Percentiles rank a stretch among this genome's conserved stretches.
Conservation (phyloP, 208 protist species). For the Leptomonas pyrrhocoris region DNA sequence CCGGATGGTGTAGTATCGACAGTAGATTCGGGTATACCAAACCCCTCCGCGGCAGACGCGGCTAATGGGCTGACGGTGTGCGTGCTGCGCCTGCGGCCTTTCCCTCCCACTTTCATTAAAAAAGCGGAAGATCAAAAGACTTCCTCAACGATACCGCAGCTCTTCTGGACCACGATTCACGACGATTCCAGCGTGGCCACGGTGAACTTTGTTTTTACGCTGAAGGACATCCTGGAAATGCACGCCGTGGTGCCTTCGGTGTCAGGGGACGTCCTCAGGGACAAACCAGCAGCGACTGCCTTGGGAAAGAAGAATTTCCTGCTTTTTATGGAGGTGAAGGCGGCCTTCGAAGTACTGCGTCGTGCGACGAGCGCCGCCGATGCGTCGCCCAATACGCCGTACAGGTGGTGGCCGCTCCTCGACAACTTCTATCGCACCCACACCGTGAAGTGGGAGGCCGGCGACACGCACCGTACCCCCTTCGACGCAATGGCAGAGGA, state of each 20-base stretch:
- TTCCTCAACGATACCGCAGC: background rate
- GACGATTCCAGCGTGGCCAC: background rate
- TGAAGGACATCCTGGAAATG: background rate
- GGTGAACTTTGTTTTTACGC: conserved; percentile 1
- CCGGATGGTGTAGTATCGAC: background rate
- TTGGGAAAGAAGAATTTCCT: background rate
- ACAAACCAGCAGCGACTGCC: background rate
- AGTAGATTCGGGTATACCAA: background rate
- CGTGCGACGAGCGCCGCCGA: background rate
- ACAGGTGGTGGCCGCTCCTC: background rate
- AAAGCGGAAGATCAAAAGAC: too few species aligned
- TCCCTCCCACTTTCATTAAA: too few species aligned
- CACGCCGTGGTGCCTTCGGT: too few species aligned
- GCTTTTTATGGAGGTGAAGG: conserved; percentile 22
- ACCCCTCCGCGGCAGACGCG: too few species aligned
- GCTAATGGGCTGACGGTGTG: too few species aligned
- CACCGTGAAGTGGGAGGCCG: background rate
- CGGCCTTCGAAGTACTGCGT: conserved; percentile 20
- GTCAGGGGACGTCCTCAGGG: background rate
- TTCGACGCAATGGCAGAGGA: too few species aligned
- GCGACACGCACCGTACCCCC: background rate
- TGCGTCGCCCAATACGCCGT: too few species aligned
- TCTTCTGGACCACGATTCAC: background rate
- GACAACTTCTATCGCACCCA: background rate
- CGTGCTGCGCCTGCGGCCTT: too few species aligned